Base-by-base conservation (phyloP, 202 grass and related monocot species). In the Elaeis oleifera region DNA sequence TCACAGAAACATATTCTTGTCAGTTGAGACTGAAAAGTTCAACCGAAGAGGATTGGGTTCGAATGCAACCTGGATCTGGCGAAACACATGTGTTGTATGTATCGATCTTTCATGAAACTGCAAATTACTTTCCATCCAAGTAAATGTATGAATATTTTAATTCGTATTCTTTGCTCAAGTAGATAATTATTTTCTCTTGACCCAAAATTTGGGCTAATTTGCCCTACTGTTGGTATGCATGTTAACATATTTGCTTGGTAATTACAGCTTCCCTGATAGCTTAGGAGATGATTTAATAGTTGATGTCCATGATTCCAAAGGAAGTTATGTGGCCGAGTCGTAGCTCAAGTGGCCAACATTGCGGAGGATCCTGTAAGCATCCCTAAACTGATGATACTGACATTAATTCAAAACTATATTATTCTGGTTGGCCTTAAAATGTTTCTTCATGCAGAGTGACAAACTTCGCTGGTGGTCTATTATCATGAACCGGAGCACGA, bases 221-320 rank as follows among this genome's bases (percentile, higher is more conserved):
- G 36, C 8, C 36, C 9, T 44, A 36, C 36, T 13, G 1, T 44
- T 13, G 11, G 11, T 44, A 13, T 44, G 36, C 36, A 44, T 44
- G 16, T 60, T 32, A 51, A 29, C 20, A 51, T 32, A 39, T 66
- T 67, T 76, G n/a, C 79, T 19, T 69, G 17, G 23, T 63, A 60
- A 71, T 95, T 80, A 77, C 94, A 99, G 94, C 82, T 99, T 99
- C 78, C 94, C 94, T 53, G 88, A 99, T 80, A 99, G 88, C 75
- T 71, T 99, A 67, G 94, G 94, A 53, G 94, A 99, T 78, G 88
- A 99, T 80, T 76, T 99, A 60, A 89, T 89, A 24, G 80, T 99
- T 25, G 88, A 99, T 65, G 64, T 99, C 27, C 86, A 82, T 73
- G 94, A 99, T 89, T 89, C 94, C 56, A 89, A 94, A 63, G 88